phyloP scores from a whole-genome alignment of 768 basidiomycete genomes.

The Suillus spraguei region DNA sequence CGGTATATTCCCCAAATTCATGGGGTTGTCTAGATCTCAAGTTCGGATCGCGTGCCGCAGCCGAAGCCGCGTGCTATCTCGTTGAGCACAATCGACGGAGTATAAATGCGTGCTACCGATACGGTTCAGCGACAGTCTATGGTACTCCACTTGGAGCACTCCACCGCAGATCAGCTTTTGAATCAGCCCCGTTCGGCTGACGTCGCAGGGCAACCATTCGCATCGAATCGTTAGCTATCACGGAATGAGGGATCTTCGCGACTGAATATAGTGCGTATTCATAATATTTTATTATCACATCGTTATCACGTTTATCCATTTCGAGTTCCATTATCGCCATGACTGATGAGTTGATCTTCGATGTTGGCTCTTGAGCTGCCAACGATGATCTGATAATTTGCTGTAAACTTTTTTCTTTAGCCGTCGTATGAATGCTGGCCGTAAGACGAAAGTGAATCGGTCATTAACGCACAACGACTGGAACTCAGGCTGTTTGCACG shows the following conservation, averaged over 20 bases:
- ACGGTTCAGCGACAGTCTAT: not conserved
- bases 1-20: too few species aligned
- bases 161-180: conserved; percentile 6
- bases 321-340: conserved; percentile 5
- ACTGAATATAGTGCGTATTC: not conserved
- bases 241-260: conserved; percentile 8
- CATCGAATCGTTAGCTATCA: conserved; percentile 9
- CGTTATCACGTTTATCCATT: not conserved
- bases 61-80: not conserved
- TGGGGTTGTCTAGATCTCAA: too few species aligned
- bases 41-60: not conserved
- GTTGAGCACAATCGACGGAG: not conserved
- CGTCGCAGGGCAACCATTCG: not conserved
- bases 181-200: not conserved
- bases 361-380: conserved; percentile 14
- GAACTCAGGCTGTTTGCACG: too few species aligned
- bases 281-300: conserved; percentile 1
- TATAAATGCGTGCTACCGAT: not conserved
- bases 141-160: not conserved
- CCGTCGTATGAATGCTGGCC: conserved; percentile 1
- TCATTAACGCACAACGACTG: conserved; percentile 29
- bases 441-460: conserved; percentile 16
- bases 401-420: not conserved
- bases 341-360: conserved; percentile 12
- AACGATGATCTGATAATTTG: conserved; percentile 15